Evolutionary conservation across 1,139 yeast species (phyloP).

Genomic region (Suhomyces atakaporum): DNA sequence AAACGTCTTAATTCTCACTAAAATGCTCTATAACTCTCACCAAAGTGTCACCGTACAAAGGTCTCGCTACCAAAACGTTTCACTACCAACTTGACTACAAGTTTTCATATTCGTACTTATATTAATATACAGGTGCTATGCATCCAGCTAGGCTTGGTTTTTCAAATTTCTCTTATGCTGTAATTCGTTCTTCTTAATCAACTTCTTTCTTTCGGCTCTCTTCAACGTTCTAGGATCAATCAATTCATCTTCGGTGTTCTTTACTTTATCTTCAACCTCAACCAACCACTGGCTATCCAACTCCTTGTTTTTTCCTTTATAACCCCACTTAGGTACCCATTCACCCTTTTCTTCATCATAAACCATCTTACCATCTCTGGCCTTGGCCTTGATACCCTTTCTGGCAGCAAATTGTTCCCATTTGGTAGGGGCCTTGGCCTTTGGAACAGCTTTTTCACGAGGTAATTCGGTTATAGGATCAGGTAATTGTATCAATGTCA

Average conservation of each 20-base stretch:
- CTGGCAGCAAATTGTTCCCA: constrained; percentile 97
- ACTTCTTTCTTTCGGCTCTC: constrained; percentile 81
- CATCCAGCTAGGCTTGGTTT: too few relatives aligned
- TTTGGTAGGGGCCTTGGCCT: constrained; percentile 86
- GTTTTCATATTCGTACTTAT: too few relatives aligned
- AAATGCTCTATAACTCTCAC: too few relatives aligned
- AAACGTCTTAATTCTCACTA: too few relatives aligned
- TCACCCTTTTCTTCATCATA: constrained; percentile 87
- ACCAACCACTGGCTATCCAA: constrained; percentile 93
- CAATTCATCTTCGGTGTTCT: constrained; percentile 67
- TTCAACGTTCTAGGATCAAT: constrained; percentile 82
- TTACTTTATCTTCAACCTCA: constrained; percentile 79
- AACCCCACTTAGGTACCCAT: constrained; percentile 99
- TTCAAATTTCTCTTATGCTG: constrained; percentile 84
- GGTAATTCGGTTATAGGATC: constrained; percentile 83
- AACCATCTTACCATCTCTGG: constrained; percentile 86
- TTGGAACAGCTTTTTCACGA: constrained; percentile 93
- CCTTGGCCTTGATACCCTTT: constrained; percentile 92
- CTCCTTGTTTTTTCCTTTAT: constrained; percentile 86
- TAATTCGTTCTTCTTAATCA: constrained; percentile 80
- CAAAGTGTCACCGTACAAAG: too few relatives aligned
- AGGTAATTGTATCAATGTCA: constrained; percentile 84
- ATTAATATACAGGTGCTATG: constrained; percentile 7
- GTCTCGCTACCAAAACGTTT: too few relatives aligned
- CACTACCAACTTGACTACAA: too few relatives aligned